Evolutionary conservation across 2,329 filamentous ascomycete species (phyloP).

Genomic region (Calonectria crousiana): DNA sequence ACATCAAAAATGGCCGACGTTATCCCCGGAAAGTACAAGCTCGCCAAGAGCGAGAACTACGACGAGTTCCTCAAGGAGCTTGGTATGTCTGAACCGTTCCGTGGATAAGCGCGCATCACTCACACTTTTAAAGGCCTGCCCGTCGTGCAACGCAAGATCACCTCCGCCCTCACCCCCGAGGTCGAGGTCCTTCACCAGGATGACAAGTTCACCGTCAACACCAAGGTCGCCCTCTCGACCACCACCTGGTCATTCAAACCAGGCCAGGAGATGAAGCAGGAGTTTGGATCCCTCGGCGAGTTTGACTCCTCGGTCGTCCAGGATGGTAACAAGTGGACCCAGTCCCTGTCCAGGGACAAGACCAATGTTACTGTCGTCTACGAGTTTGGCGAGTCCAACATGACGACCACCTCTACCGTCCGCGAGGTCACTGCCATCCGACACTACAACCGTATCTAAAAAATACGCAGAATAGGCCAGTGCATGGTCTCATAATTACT

Average conservation of each 20-base stretch:
- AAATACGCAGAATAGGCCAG: not conserved
- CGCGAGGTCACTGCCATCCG: not conserved
- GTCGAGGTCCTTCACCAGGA: not conserved
- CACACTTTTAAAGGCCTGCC: not conserved
- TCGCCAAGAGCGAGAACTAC: conserved; percentile 9
- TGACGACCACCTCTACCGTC: not conserved
- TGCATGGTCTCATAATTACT: not conserved
- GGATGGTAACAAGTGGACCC: not conserved
- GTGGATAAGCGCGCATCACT: not conserved
- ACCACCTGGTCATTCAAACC: conserved; percentile 4
- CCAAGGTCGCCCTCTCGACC: not conserved
- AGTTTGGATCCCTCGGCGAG: not conserved
- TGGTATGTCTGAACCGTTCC: not conserved
- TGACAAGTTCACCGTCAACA: not conserved
- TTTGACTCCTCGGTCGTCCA: not conserved
- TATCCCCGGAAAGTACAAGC: conserved; percentile 1
- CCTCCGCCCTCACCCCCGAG: not conserved
- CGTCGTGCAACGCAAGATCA: not conserved
- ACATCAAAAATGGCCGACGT: not conserved
- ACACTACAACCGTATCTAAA: not conserved
- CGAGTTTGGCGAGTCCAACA: not conserved
- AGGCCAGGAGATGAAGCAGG: not conserved
- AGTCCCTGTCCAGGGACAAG: not conserved
- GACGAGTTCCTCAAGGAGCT: conserved; percentile 2
- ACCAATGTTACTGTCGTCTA: conserved; percentile 5